phyloP scores from a whole-genome alignment of 306 rosid genomes.

The Hylodesmum podocarpum region DNA sequence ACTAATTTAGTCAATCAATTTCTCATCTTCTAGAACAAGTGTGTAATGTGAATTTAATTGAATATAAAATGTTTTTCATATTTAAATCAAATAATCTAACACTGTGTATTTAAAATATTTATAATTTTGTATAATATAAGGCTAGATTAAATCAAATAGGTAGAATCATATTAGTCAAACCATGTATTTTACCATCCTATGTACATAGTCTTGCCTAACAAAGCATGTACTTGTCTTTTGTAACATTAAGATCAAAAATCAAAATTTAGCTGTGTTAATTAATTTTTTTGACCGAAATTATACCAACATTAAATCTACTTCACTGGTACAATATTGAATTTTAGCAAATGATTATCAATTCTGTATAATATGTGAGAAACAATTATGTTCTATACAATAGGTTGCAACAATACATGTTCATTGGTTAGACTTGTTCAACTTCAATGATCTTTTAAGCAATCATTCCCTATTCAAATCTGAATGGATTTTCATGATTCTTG shows the following conservation, averaged over 20 bases:
- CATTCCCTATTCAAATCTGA: constrained; percentile 35
- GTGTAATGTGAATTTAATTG: not conserved
- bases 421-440: constrained; percentile 59
- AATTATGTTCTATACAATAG: not conserved
- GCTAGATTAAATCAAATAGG: not conserved
- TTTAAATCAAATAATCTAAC: not conserved
- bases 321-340: not conserved
- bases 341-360: not conserved
- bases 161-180: not conserved
- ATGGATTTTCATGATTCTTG: constrained; percentile 43
- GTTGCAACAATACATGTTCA: not conserved
- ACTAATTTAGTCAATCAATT: not conserved
- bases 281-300: not conserved
- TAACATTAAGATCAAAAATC: not conserved
- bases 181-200: not conserved
- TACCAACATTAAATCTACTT: not conserved
- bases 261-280: not conserved
- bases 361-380: not conserved
- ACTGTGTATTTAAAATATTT: not conserved
- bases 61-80: not conserved
- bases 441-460: constrained; percentile 25
- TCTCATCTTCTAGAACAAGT: not conserved
- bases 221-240: not conserved
- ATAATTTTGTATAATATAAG: not conserved
- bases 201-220: not conserved